Base-by-base conservation (phyloP, 768 basidiomycete genomes). In the Agaricus blazei region DNA sequence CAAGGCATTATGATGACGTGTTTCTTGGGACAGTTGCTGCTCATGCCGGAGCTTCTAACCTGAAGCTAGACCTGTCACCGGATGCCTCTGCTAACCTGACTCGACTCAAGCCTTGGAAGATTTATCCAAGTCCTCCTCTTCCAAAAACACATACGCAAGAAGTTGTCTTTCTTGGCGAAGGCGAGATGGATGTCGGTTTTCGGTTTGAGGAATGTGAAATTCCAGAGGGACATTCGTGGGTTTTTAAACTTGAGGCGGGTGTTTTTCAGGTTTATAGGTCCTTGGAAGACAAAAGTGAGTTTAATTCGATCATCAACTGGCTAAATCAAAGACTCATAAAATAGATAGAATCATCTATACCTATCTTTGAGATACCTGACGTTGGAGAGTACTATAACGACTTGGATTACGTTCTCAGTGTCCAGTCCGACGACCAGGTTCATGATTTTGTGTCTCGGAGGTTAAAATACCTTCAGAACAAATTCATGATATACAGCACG, bases 311-410 rank as follows among this genome's bases (percentile, higher is more conserved):
- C 27, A 19, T 48, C 37, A 9, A 24, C 5, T 26, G 28, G 4
- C 34, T 34, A 19, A 19, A 8, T 34, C 11, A 11, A 34, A 26
- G 38, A 40, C 31, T 38, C n/a, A 50, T 40, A 50, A 23, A 31
- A 48, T 44, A 15, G 15, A 19, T 36, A 48, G 59, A 65, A 58
- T 68, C 64, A 24, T 60, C 66, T 49, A 78, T 77, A 49, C 91
- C 92, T 0, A 70, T 82, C 0, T 94, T 88, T 64, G 79, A 85
- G 54, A 79, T 96, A 6, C 94, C 94, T 2, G 85, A 79, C 45
- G 87, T 98, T 48, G 80, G 89, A 58, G 97, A 99, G 67, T 99
- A 98, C 67, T 99, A 96, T 67, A 78, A 93, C 51, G 97, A 99
- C 67, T 82, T 99, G 4, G 96, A 99, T 66, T 93, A 87, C 65